Evolutionary conservation across 192 early-diverging fungal species (phyloP), one percentile per base, ranked within the genome.

Genomic region (Spinellus fusiger): DNA sequence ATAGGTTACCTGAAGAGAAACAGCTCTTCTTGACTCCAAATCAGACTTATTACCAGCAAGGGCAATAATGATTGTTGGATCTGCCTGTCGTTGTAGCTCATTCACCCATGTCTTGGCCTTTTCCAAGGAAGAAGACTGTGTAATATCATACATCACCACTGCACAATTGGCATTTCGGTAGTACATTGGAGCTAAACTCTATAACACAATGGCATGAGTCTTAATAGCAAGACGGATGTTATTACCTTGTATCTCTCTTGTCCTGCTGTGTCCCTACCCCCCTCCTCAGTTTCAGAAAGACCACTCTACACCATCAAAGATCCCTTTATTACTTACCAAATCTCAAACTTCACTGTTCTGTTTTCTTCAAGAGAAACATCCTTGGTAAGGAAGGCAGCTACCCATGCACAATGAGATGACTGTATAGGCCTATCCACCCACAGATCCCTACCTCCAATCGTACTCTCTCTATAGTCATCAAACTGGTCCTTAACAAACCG

Each of bases 401-500:
- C 34, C 9, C 44, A 34, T 35, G 32, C 5, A 37, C n/a, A 31
- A 26, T 40, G 23, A 27, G 32, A 27, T 18, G 23, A 60, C 9
- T 33, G 31, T 0, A 22, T 28, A 40, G n/a, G n/a, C n/a, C n/a
- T n/a, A n/a, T n/a, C n/a, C n/a, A n/a, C n/a, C n/a, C n/a, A n/a
- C n/a, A n/a, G n/a, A n/a, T n/a, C 37, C 3, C 16, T 76, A 84
- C 82, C 82, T 72, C 91, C 91, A 71, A 94, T 93, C 40, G 92
- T 94, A 47, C 90, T 91, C 67, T 94, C 92, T 74, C 89, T 89
- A 69, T 90, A 91, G 49, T 94, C 92, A 61, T 93, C 89, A 75
- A 91, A 94, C 62, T 92, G 89, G 71, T 89, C 89, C 76, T 92
- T 93, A 46, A 91, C 91, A 73, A 93, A 93, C 20, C 91, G 84